phyloP scores from a whole-genome alignment of 2,329 filamentous ascomycete genomes.

The Claviceps quebecensis region DNA sequence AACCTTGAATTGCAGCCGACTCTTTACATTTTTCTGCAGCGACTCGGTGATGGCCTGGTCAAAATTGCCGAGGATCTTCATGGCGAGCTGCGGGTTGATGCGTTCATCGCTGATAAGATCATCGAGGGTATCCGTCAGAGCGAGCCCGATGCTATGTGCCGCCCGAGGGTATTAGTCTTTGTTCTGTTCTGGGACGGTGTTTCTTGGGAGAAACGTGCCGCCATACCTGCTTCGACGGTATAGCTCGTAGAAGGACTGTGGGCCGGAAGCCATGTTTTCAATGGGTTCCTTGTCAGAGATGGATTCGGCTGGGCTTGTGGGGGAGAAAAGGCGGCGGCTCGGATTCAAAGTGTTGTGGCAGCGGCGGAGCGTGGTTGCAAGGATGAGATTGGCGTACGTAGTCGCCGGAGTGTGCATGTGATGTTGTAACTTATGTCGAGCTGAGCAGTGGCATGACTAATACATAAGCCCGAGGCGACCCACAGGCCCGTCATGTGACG shows the following conservation, averaged over 20 bases:
- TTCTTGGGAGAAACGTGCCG: neutral
- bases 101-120: conserved; percentile 87
- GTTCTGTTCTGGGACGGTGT: neutral
- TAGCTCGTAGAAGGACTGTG: conserved; percentile 72
- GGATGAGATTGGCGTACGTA: neutral
- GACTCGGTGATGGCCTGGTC: conserved; percentile 87
- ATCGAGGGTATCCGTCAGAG: conserved; percentile 92
- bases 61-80: conserved; percentile 95
- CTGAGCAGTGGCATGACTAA: neutral
- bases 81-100: conserved; percentile 94
- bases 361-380: neutral
- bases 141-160: conserved; percentile 64
- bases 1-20: conserved; percentile 90
- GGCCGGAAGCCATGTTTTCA: conserved; percentile 30
- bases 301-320: neutral
- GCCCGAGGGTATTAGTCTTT: neutral
- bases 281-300: neutral
- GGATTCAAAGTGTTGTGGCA: neutral
- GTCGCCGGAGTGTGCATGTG: neutral
- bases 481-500: conserved; percentile 22
- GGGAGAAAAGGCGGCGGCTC: neutral
- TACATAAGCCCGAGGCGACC: neutral
- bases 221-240: conserved; percentile 92
- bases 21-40: conserved; percentile 82
- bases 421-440: neutral